Base-by-base conservation (phyloP, 2,329 filamentous ascomycete species). In the Colletotrichum acutatum region DNA sequence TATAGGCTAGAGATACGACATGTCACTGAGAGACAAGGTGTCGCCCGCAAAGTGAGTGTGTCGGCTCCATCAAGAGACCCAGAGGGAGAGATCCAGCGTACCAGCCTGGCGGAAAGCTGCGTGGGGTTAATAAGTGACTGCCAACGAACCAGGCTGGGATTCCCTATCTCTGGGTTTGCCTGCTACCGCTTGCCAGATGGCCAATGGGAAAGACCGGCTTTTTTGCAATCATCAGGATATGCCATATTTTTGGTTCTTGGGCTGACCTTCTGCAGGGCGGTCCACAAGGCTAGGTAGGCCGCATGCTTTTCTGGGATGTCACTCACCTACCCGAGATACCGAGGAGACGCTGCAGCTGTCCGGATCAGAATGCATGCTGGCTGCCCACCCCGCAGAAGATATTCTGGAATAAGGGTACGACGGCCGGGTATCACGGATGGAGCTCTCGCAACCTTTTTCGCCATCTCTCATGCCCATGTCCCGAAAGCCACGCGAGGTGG, bases 221-320 rank as follows among this genome's bases (percentile, higher is more conserved):
- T 46, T 24, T 22, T 1, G 46, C 4, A 37, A 49, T 49, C 19
- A 11, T 2, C 16, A 46, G 42, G 60, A 59, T 4, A 60, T 49
- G 49, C 37, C 66, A 66, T 60, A 26, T n/a, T 22, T 42, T 69
- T 12, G 34, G n/a, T 22, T 42, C 26, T 42, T 69, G 4, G 22
- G n/a, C 24, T 4, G n/a, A 12, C 49, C 7, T 49, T 42, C 16
- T 52, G 53, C 66, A 64, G 34, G 42, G 2, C 5, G 66, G 49
- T 46, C 70, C 70, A 56, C 56, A 65, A 37, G 70, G 70, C 70
- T 72, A 72, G 26, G 26, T 72, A 72, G 26, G 26, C 70, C 70
- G 60, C 32, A 64, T 49, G 24, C 26, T n/a, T 57, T 22, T 28
- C 6, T 34, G 32, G 66, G 34, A 70, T 61, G 66, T 61, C 66